phyloP scores from a whole-genome alignment of 2,329 filamentous ascomycete genomes.

The Trichoderma harzianum region DNA sequence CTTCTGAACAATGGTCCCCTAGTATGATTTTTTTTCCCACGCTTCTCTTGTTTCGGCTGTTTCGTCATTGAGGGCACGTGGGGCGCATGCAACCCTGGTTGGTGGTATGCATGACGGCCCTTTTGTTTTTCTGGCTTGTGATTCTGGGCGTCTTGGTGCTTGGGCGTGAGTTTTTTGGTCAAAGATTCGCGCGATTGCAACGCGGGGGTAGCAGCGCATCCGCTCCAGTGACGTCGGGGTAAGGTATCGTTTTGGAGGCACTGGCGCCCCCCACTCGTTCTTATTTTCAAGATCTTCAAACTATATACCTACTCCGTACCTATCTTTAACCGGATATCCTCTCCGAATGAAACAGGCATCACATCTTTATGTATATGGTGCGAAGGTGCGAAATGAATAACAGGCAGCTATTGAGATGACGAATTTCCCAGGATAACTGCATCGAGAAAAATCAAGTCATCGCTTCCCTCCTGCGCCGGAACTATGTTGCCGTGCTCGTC shows the following conservation, averaged over 20 bases:
- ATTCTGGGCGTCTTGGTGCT: neutral
- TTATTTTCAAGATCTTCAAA: neutral
- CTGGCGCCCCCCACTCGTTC: neutral
- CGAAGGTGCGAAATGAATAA: too few relatives aligned
- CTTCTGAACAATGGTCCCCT: neutral
- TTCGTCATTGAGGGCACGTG: conserved; percentile 14
- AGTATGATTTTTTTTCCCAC: neutral
- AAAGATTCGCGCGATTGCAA: neutral
- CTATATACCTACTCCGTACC: neutral
- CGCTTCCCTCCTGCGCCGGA: neutral
- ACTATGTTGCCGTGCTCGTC: neutral
- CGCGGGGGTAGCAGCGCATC: neutral
- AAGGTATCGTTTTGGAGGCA: neutral
- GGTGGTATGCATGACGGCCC: neutral
- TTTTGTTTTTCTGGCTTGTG: neutral
- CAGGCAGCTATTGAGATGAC: neutral
- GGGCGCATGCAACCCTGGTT: conserved; percentile 12
- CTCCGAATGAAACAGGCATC: neutral
- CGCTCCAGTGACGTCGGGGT: neutral
- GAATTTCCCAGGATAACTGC: neutral
- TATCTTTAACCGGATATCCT: neutral
- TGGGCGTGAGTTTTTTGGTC: neutral
- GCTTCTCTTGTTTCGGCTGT: neutral
- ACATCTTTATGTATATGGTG: too few relatives aligned
- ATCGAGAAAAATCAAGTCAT: neutral